phyloP scores from a whole-genome alignment of 495 filamentous ascomycete genomes.

The Neurospora sp. region DNA sequence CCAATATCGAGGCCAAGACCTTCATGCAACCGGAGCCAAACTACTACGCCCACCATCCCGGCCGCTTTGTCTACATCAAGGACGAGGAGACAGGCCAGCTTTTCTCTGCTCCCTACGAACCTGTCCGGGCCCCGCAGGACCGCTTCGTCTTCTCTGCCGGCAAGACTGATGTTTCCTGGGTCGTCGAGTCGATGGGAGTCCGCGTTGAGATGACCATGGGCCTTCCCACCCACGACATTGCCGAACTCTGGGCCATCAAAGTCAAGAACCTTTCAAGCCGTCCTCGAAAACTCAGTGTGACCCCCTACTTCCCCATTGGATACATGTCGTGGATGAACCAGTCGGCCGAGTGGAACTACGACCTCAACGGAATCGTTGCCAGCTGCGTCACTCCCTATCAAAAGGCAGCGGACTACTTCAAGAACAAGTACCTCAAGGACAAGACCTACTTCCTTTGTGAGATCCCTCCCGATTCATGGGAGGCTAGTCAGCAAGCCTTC shows the following conservation, averaged over 20 bases:
- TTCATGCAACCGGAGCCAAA: constrained; percentile 52
- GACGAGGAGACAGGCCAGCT: constrained; percentile 42
- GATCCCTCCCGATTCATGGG: constrained; percentile 39
- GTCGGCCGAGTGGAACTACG: constrained; percentile 37
- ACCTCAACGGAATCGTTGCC: constrained; percentile 38
- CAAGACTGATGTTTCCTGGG: constrained; percentile 44
- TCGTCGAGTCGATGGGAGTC: constrained; percentile 38
- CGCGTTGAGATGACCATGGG: constrained; percentile 43
- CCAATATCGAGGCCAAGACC: constrained; percentile 46
- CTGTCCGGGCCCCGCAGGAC: constrained; percentile 38
- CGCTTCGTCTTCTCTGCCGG: constrained; percentile 45
- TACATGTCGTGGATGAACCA: constrained; percentile 56
- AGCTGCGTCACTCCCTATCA: constrained; percentile 46
- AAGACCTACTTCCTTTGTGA: constrained; percentile 49
- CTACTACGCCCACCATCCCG: constrained; percentile 49
- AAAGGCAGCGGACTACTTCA: constrained; percentile 45
- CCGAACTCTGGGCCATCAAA: constrained; percentile 45
- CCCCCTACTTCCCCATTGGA: constrained; percentile 46
- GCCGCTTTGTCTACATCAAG: constrained; percentile 50
- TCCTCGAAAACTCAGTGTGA: constrained; percentile 38
- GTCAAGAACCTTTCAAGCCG: constrained; percentile 40
- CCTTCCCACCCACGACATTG: constrained; percentile 42
- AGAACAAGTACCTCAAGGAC: constrained; percentile 47
- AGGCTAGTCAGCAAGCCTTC: constrained; percentile 39
- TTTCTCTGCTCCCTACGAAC: constrained; percentile 47